Base-by-base conservation (phyloP, 2,329 filamentous ascomycete species). In the Domatiomyces globalis region DNA sequence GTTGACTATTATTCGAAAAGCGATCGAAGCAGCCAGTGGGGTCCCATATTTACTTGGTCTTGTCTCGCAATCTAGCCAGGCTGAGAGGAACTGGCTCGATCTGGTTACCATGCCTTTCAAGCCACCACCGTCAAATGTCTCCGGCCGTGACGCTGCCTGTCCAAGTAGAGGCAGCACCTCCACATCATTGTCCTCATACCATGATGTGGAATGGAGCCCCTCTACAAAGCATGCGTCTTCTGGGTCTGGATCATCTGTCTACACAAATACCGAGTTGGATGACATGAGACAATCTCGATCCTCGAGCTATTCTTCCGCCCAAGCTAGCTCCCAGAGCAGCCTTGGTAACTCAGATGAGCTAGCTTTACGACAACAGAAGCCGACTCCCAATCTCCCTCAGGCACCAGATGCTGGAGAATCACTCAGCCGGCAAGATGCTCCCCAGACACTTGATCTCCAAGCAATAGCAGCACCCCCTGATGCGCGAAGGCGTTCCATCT, bases 1-100 rank as follows among this genome's bases (percentile, higher is more conserved):
- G 72, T 60, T 74, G 20, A 57, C 65, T n/a, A 63, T 66, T 3
- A 60, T 74, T 27, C 63, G 71, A n/a, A 66, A 66, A 36, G 67
- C 71, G 58, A 73, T 74, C 36, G 69, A 73, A 51, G 58, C 63
- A 17, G 62, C 70, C 2, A 70, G 71, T n/a, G 71, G 71, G 1
- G 68, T 67, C 49, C 68, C 69, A 51, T 70, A 70, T 55, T 61
- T 65, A 2, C 63, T 66, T 4, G 70, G 33, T 4, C 33, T 39
- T 39, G 33, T 39, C 5, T 39, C 33, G 15, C 33, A 39, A 39
- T 39, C 33, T 12, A 15, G 9, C 10, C 33, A 39, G 33, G 33
- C 12, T 39, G 33, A 39, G 33, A 39, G 33, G 33, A 39, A 72
- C 50, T 65, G 61, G 15, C 25, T 27, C 18, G 45, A 39, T 22